phyloP scores from a whole-genome alignment of 805 yeast genomes.

The Spathaspora passalidarum region DNA sequence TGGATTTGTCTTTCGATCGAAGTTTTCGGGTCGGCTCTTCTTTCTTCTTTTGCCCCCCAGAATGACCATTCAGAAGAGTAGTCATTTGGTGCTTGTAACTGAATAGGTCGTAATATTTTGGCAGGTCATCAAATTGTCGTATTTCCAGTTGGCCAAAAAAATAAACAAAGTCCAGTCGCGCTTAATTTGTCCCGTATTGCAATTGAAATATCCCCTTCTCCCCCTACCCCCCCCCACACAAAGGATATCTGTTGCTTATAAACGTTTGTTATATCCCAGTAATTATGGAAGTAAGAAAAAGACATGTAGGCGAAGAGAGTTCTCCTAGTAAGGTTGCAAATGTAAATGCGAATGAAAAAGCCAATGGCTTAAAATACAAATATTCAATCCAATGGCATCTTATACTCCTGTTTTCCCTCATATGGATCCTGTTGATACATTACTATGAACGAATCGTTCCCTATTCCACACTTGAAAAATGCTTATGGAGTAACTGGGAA shows the following conservation, averaged over 20 bases:
- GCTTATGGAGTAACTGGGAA: slow-evolving; percentile 68
- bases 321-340: no score
- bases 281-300: no score
- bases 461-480: slow-evolving; percentile 19
- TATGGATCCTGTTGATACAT: slow-evolving; percentile 28
- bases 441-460: slow-evolving; percentile 31
- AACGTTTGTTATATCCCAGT: no score
- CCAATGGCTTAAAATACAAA: no score
- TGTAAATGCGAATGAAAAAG: no score
- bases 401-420: not conserved
- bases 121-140: not conserved
- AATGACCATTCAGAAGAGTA: not conserved
- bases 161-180: no score
- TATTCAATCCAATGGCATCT: not conserved
- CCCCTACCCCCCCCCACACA: no score
- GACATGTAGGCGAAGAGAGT: no score
- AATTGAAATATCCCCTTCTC: no score
- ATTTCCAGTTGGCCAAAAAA: not conserved
- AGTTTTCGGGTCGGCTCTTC: slow-evolving; percentile 15
- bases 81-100: not conserved
- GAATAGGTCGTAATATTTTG: not conserved
- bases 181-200: no score
- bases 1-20: slow-evolving; percentile 24
- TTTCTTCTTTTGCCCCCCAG: slow-evolving; percentile 10
- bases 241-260: no score